These are phyloP conservation scores for Yamadazyma laniorum DNA, from an alignment of 805 yeast species.

Conservation along the genomic window DNA sequence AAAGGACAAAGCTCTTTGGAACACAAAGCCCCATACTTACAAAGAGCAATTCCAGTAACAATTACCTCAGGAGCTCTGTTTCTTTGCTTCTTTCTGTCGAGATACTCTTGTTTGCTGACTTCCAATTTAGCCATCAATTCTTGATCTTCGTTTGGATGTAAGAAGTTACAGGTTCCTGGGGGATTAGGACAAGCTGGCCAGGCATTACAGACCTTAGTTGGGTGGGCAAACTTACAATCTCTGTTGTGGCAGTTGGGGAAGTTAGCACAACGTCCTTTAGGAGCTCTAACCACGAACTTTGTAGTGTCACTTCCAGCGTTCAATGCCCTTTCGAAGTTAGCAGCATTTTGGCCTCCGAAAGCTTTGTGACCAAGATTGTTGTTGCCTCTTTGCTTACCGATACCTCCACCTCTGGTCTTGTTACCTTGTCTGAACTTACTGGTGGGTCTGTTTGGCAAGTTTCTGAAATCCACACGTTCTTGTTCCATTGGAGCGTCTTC, in stretches of 20 bases:
- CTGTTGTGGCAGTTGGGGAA: conserved; percentile 71
- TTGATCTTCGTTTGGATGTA: conserved; percentile 86
- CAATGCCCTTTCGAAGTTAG: conserved; percentile 43
- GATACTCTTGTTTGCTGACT: conserved; percentile 52
- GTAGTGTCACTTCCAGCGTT: conserved; percentile 28
- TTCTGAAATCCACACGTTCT: conserved; percentile 15
- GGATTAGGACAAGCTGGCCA: conserved; percentile 77
- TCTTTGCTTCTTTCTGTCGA: conserved; percentile 37
- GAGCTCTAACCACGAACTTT: conserved; percentile 43
- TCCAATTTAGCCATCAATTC: conserved; percentile 67
- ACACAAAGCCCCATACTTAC: conserved; percentile 77
- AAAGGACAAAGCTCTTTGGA: conserved; percentile 78
- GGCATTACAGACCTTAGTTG: conserved; percentile 69
- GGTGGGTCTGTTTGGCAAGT: conserved; percentile 10
- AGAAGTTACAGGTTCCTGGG: conserved; percentile 76
- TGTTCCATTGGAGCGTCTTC: conserved; percentile 13
- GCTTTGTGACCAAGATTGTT: conserved; percentile 19
- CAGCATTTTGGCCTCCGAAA: conserved; percentile 38
- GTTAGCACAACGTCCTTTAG: conserved; percentile 63
- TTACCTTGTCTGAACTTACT: conserved; percentile 1
- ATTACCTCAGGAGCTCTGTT: conserved; percentile 26
- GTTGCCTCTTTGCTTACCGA: conserved; percentile 21
- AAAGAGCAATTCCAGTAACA: conserved; percentile 50
- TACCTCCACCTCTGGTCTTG: conserved; percentile 19
- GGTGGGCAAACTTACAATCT: conserved; percentile 77